A percentile compares a stretch with the other conserved stretches of the same genome.
These are phyloP conservation scores for Excoecaria cochinchinensis DNA, from an alignment of 345 rosid species.

Conservation along the genomic window DNA sequence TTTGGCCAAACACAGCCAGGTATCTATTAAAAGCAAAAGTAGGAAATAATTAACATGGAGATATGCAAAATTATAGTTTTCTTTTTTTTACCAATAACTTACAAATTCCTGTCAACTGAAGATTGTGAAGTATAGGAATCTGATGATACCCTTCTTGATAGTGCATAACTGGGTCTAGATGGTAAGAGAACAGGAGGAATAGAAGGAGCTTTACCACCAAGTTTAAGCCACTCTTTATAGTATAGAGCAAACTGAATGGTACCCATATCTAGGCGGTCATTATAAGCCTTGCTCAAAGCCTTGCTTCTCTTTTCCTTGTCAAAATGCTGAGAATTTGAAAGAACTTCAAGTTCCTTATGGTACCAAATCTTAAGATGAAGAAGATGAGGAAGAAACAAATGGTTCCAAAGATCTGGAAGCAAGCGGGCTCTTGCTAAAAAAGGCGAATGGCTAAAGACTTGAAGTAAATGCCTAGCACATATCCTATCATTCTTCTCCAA, in stretches of 20 bases:
- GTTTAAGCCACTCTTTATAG: constrained; percentile 54
- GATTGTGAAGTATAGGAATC: constrained; percentile 46
- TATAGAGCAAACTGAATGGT: constrained; percentile 52
- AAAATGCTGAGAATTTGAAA: constrained; percentile 23
- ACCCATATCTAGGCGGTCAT: constrained; percentile 49
- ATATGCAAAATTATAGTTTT: not conserved
- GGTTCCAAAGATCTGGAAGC: constrained; percentile 72
- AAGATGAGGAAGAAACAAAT: constrained; percentile 65
- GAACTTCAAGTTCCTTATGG: constrained; percentile 41
- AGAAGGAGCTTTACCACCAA: constrained; percentile 47
- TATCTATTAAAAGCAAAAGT: constrained; percentile 30
- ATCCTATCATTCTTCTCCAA: constrained; percentile 50
- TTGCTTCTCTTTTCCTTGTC: constrained; percentile 39
- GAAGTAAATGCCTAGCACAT: constrained; percentile 54
- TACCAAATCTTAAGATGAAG: constrained; percentile 69
- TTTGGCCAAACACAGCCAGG: constrained; percentile 44
- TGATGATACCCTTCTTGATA: constrained; percentile 45
- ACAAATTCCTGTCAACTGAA: constrained; percentile 43
- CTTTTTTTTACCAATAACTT: constrained; percentile 18
- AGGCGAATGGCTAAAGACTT: constrained; percentile 54
- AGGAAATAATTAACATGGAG: not conserved
- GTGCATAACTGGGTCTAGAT: constrained; percentile 25
- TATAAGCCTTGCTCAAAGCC: constrained; percentile 39
- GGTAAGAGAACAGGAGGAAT: constrained; percentile 55
- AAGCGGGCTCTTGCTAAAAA: constrained; percentile 52